Base-by-base conservation (phyloP, 106 monocot species). In the Phalaenopsis equestris region DNA sequence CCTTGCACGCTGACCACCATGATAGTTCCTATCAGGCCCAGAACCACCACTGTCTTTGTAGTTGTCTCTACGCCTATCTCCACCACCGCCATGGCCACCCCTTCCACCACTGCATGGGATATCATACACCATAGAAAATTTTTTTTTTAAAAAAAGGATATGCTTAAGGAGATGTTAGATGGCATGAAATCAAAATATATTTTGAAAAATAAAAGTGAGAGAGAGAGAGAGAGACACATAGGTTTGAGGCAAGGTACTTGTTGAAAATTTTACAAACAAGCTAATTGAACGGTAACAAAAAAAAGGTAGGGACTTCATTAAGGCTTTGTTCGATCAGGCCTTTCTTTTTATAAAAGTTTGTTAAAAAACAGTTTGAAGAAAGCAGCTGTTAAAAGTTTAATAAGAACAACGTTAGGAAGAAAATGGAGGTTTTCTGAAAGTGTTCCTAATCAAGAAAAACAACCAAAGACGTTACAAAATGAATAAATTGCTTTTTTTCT, bases 11-110 rank as follows among this genome's bases (percentile, higher is more conserved):
- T 74, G 74, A 43, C 74, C 74, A 8, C 74, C 74, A 18, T 74
- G 74, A 74, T 42, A 74, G 74, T 74, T 74, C 43, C 74, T 74
- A 74, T 74, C 74, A 17, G 74, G 74, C 43, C 74, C 74, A 43
- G 74, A 43, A 74, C 43, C 74, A 74, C 74, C 74, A n/a, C 74
- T 19, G 42, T 43, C 43, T 10, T n/a, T 42, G 43, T 74, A 42
- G 41, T 74, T 43, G 17, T 43, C 43, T 36, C 74, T 16, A 6
- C 74, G 41, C 42, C 43, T 18, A 12, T 43, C 73, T 16, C 73
- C 74, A 19, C 74, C 74, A 43, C 74, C 74, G 19, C 43, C 41
- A 43, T 36, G 8, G 11, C 42, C 41, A 18, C 74, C 43, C 74
- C 74, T 74, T 41, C 74, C 70, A 70, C 70, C 70, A 6, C 70